These are phyloP conservation scores for Ruellia speciosa DNA, from an alignment of 305 asterid species.

Conservation along the genomic window DNA sequence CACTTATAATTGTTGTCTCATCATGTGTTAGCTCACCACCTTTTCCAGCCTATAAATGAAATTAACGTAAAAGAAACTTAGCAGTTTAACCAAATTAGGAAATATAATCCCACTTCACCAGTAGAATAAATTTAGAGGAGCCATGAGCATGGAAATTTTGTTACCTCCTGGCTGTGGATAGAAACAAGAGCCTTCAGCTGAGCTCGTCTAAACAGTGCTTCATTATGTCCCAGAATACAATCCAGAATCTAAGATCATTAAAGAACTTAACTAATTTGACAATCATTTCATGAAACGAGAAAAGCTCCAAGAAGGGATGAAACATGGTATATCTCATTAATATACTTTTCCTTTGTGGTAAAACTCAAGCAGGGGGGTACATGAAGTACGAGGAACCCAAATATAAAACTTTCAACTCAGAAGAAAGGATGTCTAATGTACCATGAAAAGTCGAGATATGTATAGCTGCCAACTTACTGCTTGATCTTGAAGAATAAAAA, in stretches of 20 bases:
- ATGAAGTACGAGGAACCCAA: no score
- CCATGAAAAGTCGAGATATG: no score
- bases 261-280: constrained; percentile 2
- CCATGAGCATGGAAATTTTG: constrained; percentile 4
- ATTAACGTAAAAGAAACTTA: no score
- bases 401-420: no score
- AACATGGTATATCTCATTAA: not conserved
- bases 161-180: constrained; percentile 89
- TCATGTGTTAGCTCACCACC: constrained; percentile 96
- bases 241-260: constrained; percentile 57
- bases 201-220: constrained; percentile 86
- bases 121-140: not conserved
- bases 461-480: no score
- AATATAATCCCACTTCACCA: not conserved
- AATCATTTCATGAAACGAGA: not conserved
- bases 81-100: no score
- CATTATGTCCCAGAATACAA: constrained; percentile 79
- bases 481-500: no score
- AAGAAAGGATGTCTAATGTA: no score
- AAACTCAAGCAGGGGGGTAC: no score
- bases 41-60: constrained; percentile 70
- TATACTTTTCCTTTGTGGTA: no score
- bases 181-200: constrained; percentile 96
- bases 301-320: not conserved
- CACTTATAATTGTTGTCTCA: constrained; percentile 92